A percentile compares a stretch with the other conserved stretches of the same genome.
Conservation (phyloP, 2,329 filamentous ascomycete species). For the Colletotrichum sp. region DNA sequence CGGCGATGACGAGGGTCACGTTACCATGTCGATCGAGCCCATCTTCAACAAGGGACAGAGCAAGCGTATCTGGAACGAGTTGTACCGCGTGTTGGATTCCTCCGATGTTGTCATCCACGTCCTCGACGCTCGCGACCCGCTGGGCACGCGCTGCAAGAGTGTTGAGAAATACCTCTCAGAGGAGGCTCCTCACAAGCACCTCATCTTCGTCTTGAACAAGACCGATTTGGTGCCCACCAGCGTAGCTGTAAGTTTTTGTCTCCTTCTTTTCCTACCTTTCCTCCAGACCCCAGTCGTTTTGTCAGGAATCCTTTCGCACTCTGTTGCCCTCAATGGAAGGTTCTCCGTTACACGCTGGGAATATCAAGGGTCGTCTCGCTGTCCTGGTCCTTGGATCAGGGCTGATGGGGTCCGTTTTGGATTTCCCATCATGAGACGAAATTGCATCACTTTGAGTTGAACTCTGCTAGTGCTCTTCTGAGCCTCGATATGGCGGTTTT, state of each 20-base stretch:
- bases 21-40: slow-evolving; percentile 75
- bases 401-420: slow-evolving; percentile 91
- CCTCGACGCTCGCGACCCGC: slow-evolving; percentile 85
- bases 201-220: slow-evolving; percentile 90
- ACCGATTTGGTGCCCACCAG: slow-evolving; percentile 91
- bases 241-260: slow-evolving; percentile 81
- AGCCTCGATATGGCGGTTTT: slow-evolving; percentile 70
- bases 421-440: slow-evolving; percentile 74
- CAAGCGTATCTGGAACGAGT: slow-evolving; percentile 96
- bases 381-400: slow-evolving; percentile 68
- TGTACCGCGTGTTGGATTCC: slow-evolving; percentile 94
- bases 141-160: slow-evolving; percentile 83
- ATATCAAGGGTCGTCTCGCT: slow-evolving; percentile 81
- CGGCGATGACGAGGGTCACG: slow-evolving; percentile 44
- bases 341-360: slow-evolving; percentile 99
- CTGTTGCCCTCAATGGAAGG: slow-evolving; percentile 70
- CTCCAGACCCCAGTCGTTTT: slow-evolving; percentile 65
- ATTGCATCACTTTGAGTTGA: slow-evolving; percentile 98
- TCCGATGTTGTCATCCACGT: slow-evolving; percentile 97
- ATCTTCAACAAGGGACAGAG: slow-evolving; percentile 95
- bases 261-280: slow-evolving; percentile 28
- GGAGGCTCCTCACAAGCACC: slow-evolving; percentile 94
- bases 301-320: slow-evolving; percentile 85
- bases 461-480: slow-evolving; percentile 68
- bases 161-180: slow-evolving; percentile 88